A percentile compares a stretch with the other conserved stretches of the same genome.
Evolutionary conservation across 1,284 basidiomycete species (phyloP).

Genomic region (Kalmanozyma brasiliensis): DNA sequence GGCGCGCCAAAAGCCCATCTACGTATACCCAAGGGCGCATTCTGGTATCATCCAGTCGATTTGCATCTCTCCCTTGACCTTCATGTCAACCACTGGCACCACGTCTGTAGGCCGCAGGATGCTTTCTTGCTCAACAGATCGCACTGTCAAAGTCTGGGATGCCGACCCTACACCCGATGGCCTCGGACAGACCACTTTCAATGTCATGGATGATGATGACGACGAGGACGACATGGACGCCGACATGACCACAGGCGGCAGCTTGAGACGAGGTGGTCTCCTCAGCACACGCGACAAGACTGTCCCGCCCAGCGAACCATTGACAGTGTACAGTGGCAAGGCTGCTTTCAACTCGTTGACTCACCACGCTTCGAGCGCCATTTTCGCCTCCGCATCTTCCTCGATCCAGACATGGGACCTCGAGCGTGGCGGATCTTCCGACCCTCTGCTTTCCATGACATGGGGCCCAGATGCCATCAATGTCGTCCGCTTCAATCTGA

Average conservation of each 20-base stretch:
- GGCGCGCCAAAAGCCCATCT: conserved; percentile 75
- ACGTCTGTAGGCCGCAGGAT: conserved; percentile 72
- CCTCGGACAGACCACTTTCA: conserved; percentile 63
- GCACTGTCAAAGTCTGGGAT: conserved; percentile 91
- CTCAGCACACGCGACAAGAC: conserved; percentile 56
- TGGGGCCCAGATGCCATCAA: conserved; percentile 81
- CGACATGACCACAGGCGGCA: conserved; percentile 55
- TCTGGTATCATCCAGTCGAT: conserved; percentile 83
- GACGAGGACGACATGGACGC: conserved; percentile 60
- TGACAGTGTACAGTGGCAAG: conserved; percentile 62
- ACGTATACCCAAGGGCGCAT: conserved; percentile 83
- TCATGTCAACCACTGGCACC: conserved; percentile 57
- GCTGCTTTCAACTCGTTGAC: conserved; percentile 80
- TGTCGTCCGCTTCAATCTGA: conserved; percentile 89
- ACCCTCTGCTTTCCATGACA: conserved; percentile 58
- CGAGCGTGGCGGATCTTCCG: conserved; percentile 80
- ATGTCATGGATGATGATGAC: conserved; percentile 56
- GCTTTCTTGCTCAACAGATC: conserved; percentile 90
- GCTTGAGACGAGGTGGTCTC: conserved; percentile 48
- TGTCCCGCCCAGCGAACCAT: conserved; percentile 54
- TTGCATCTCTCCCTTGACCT: conserved; percentile 77
- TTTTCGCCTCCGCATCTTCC: conserved; percentile 94
- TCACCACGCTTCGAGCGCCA: conserved; percentile 84
- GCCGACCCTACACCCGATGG: conserved; percentile 66
- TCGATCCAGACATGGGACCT: conserved; percentile 98